Base-by-base conservation (phyloP, 2,329 filamentous ascomycete species). In the Diaporthe sp. region DNA sequence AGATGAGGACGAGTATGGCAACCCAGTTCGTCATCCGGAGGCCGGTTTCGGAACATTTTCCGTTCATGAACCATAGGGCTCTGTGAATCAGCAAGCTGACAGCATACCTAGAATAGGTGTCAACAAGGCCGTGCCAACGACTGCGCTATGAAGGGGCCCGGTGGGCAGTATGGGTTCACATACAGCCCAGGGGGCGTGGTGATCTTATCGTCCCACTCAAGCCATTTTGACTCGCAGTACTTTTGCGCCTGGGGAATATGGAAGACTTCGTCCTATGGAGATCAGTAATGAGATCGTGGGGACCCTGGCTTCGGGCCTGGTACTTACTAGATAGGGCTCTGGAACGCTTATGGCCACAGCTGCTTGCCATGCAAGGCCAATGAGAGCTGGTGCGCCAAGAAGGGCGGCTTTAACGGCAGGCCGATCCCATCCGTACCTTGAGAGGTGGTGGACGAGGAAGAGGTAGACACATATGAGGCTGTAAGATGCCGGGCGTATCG, bases 121-220 rank as follows among this genome's bases (percentile, higher is more conserved):
- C 61, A 42, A 13, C 60, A 72, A 25, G 67, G 30, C 33, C 8
- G 22, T 19, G 71, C 70, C 30, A 74, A 38, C 74, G 78, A 71
- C 78, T 79, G 68, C 81, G 75, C 40, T 19, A 1, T 28, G 2
- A 30, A 0, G 22, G 78, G 64, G 54, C 79, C 73, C 9, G 38
- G 83, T 15, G 52, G 54, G 2, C 3, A 22, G n/a, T n/a, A 45
- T 1, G 17, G 17, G 54, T 13, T 10, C 5, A 64, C 87, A 82
- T 87, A 95, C 86, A 99, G 86, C 45, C 96, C 97, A 0, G 97
- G 96, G 0, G 97, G 97, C 1, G 97, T 99, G 0, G 97, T 99
- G 81, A 99, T 97, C 82, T 98, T 99, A 75, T 96, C 93, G 83
- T 99, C 96, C 97, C 97, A 99, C 73, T 94, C 88, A 17, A 83